phyloP scores from a whole-genome alignment of 805 yeast species.

The Metschnikowia picachoensis region DNA sequence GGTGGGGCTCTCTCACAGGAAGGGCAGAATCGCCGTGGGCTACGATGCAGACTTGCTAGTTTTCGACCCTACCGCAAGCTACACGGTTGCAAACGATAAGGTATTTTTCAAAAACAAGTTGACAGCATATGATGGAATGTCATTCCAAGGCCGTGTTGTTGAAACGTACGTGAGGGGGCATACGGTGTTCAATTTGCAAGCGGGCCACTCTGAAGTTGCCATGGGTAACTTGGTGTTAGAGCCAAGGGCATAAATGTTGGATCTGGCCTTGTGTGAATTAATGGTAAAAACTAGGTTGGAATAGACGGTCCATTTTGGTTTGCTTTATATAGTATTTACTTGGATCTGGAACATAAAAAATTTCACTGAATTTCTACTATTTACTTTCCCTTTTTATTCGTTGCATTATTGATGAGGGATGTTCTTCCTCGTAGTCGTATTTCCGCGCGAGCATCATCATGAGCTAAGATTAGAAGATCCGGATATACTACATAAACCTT shows the following conservation, averaged over 20 bases:
- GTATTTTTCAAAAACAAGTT: slow-evolving; percentile 80
- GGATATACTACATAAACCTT: too few relatives aligned
- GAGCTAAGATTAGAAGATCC: too few relatives aligned
- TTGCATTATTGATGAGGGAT: too few relatives aligned
- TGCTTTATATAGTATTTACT: too few relatives aligned
- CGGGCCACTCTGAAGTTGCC: slow-evolving; percentile 55
- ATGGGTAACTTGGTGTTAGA: slow-evolving; percentile 60
- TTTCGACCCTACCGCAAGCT: slow-evolving; percentile 61
- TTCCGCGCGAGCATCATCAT: too few relatives aligned
- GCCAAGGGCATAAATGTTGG: slow-evolving; percentile 37
- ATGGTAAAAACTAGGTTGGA: not conserved
- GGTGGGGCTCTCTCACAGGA: slow-evolving; percentile 67
- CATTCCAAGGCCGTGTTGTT: slow-evolving; percentile 66
- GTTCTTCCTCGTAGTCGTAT: too few relatives aligned
- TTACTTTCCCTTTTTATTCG: too few relatives aligned
- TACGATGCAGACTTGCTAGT: slow-evolving; percentile 85
- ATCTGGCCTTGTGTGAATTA: too few relatives aligned
- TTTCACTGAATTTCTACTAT: too few relatives aligned
- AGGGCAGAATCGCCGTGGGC: slow-evolving; percentile 73
- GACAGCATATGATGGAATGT: slow-evolving; percentile 78
- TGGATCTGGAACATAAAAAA: too few relatives aligned
- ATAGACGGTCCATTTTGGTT: too few relatives aligned
- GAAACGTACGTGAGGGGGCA: slow-evolving; percentile 80
- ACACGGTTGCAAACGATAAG: slow-evolving; percentile 48
- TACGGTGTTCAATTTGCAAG: slow-evolving; percentile 53